Evolutionary conservation across 1,284 basidiomycete genomes (phyloP).

Genomic region (Phlebopus sp.): DNA sequence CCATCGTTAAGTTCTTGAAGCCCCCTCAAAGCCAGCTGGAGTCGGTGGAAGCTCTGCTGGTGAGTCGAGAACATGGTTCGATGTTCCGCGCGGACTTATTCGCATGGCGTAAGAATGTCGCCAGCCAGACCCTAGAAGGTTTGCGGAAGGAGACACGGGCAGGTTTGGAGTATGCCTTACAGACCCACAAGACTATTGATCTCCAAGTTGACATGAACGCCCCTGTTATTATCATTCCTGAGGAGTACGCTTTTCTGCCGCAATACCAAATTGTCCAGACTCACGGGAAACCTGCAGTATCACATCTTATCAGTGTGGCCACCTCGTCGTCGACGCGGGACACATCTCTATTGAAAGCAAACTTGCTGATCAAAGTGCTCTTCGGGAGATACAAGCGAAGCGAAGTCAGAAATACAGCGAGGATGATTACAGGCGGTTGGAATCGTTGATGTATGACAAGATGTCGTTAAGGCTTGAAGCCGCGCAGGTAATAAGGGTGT

Average conservation of each 20-base stretch:
- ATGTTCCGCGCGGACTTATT: slow-evolving; percentile 7
- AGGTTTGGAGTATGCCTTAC: slow-evolving; percentile 90
- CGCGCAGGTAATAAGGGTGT: slow-evolving; percentile 66
- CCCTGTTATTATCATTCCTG: slow-evolving; percentile 96
- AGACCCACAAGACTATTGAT: slow-evolving; percentile 94
- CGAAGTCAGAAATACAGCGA: slow-evolving; percentile 85
- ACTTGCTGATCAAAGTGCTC: slow-evolving; percentile 80
- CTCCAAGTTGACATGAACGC: slow-evolving; percentile 96
- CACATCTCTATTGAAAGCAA: slow-evolving; percentile 94
- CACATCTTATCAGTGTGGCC: slow-evolving; percentile 74
- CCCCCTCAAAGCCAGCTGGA: slow-evolving; percentile 95
- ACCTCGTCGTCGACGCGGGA: slow-evolving; percentile 94
- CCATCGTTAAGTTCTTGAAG: slow-evolving; percentile 89
- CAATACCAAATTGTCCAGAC: neutral
- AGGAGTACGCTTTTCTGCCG: slow-evolving; percentile 58
- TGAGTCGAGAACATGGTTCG: slow-evolving; percentile 35
- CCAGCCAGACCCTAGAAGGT: slow-evolving; percentile 93
- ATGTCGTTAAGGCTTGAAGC: slow-evolving; percentile 83
- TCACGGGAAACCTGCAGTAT: slow-evolving; percentile 50
- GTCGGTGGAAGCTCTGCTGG: slow-evolving; percentile 87
- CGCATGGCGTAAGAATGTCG: slow-evolving; percentile 63
- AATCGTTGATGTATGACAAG: slow-evolving; percentile 97
- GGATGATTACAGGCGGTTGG: slow-evolving; percentile 85
- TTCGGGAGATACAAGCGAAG: slow-evolving; percentile 83
- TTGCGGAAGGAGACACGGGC: slow-evolving; percentile 94